Conservation (phyloP, 306 rosid genomes). For the Prinsepia uniflora region DNA sequence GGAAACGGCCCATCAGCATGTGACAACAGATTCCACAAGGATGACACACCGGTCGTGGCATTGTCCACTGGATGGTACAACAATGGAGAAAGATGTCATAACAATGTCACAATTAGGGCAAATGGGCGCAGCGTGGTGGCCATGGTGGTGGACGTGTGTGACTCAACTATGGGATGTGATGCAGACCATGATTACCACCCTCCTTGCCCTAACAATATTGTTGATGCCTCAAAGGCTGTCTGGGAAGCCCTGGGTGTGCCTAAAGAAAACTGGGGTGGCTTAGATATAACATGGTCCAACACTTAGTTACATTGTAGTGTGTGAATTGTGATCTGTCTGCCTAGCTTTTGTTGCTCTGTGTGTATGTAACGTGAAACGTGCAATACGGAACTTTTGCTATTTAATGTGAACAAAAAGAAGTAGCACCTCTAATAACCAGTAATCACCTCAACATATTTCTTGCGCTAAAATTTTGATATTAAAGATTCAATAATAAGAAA, state of each 20-base stretch:
- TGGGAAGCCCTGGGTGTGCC: conserved; percentile 20
- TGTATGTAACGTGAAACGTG: background rate
- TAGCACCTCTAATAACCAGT: background rate
- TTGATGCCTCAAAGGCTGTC: conserved; percentile 19
- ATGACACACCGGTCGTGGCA: conserved; percentile 29
- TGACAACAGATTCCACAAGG: conserved; percentile 29
- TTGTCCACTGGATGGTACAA: conserved; percentile 7
- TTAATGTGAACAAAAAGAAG: background rate
- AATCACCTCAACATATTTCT: background rate
- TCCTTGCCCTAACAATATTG: conserved; percentile 1
- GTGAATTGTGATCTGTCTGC: background rate
- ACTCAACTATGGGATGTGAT: conserved; percentile 44
- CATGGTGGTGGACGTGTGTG: conserved; percentile 54
- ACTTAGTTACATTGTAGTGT: background rate
- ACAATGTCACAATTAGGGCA: conserved; percentile 23
- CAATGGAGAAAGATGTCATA: background rate
- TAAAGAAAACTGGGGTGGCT: conserved; percentile 1
- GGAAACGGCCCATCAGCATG: conserved; percentile 34
- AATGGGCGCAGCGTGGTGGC: conserved; percentile 41
- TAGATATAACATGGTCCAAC: conserved; percentile 1
- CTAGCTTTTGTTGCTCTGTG: background rate
- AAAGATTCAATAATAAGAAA: conserved; percentile 22
- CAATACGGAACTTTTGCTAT: background rate
- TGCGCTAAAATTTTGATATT: conserved; percentile 20
- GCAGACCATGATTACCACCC: conserved; percentile 32